Percentiles rank a stretch among this genome's conserved stretches.
Conservation (phyloP, 208 protist species). For the Ichthyophonus hoferi region DNA sequence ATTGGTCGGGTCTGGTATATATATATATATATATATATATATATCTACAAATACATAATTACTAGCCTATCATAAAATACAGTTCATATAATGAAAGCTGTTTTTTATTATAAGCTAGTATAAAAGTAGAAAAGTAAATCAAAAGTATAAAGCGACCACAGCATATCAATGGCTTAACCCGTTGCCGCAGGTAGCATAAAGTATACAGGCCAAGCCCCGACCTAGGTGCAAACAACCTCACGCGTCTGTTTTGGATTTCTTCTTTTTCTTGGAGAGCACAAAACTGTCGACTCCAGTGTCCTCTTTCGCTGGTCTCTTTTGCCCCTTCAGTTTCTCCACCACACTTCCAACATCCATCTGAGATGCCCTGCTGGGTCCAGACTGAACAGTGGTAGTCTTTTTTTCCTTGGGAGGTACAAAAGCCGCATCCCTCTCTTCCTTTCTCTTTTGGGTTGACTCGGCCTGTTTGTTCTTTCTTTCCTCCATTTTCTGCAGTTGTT, state of each 20-base stretch:
- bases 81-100: no score
- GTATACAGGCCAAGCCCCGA: no score
- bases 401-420: constrained; percentile 39
- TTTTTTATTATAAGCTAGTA: no score
- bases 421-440: constrained; percentile 6
- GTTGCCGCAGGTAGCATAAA: no score
- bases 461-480: constrained; percentile 48
- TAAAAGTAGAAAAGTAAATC: no score
- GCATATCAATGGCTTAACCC: no score
- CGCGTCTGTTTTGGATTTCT: background rate
- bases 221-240: no score
- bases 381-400: background rate
- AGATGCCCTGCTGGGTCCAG: background rate
- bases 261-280: background rate
- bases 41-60: no score
- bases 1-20: no score
- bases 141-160: no score
- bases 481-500: constrained; percentile 21
- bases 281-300: background rate
- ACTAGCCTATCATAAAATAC: no score
- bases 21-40: no score
- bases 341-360: background rate
- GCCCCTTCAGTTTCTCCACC: constrained; percentile 8
- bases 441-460: constrained; percentile 1
- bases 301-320: background rate